Evolutionary conservation across 73 alveolate genomes (phyloP), one percentile per base, ranked within the genome.

Genomic region (Blepharisma stoltei): DNA sequence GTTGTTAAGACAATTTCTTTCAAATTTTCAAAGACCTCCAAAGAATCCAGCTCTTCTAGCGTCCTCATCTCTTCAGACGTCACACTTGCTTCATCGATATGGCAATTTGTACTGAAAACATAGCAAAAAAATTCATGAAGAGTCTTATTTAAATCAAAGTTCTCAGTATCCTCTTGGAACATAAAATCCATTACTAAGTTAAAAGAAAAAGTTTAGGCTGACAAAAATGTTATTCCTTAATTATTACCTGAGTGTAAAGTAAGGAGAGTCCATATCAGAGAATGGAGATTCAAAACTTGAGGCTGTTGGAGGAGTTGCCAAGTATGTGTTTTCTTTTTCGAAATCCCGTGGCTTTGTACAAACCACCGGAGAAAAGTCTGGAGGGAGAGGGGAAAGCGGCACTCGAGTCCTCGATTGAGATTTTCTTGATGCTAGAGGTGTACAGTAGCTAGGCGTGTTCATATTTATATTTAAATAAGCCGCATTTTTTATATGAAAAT

Each of bases 231-330:
- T 32, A 32, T 32, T 32, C 41, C 41, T 32, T 32, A 32, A 32
- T 32, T 32, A 25, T 60, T 60, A 60, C 46, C 73, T 60, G 48
- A 60, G 73, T n/a, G 73, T 60, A 60, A 60, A 60, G 73, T 60
- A 60, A 25, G 73, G 73, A 11, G 73, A 60, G 14, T 60, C 73
- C 73, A 60, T 60, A 25, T 60, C 73, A 9, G 73, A 60, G 37
- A 20, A 38, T 18, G 73, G 73, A 60, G 73, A 60, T 60, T 60
- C 73, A 60, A 20, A 60, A 14, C 46, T 60, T 20, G 73, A 60
- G 23, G 73, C 46, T 14, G 73, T 60, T n/a, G n/a, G 38, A 60
- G 73, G 73, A 60, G 73, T 60, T n/a, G n/a, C 18, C 14, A 60
- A 60, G 23, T 52, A 52, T 25, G 14, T n/a, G 46, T 60, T 60